Evolutionary conservation across 148 eudicot species (phyloP), one percentile per base, ranked within the genome.

Genomic region (Vaccinium myrtillus): DNA sequence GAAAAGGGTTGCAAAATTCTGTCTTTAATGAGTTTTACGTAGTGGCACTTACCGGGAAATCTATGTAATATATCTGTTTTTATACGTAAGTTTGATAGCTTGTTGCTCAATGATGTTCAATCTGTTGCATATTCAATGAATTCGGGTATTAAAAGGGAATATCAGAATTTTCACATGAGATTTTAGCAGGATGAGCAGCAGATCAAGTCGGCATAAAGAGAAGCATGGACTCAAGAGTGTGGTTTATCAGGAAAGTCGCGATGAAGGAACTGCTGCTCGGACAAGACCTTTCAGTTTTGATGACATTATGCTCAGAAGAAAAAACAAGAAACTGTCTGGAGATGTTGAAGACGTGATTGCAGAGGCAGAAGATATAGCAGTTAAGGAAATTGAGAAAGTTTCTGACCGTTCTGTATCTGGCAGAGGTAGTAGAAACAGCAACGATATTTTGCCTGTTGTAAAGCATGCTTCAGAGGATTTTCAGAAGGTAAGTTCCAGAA

Each of bases 201-300:
- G 89, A 85, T 88, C 94, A 84, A 89, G 83, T 80, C 83, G 84
- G 82, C 91, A 86, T 70, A 92, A 88, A 80, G 88, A 85, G 85
- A 92, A 83, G 81, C 87, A 90, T 83, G 88, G 81, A 75, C 88
- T 61, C 59, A 87, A 84, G 77, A 86, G 86, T 87, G 89, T 83
- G 81, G 50, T 80, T 83, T 74, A 80, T 46, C 77, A 65, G 84
- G 95, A 90, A 85, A 89, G 90, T 78, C 74, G 30, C 19, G 75
- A 84, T 77, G 92, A 89, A 77, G 98, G 92, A 85, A 94, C 95
- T 87, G 91, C 99, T 85, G 99, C 99, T 69, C 90, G 98, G 87
- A 97, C 98, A 76, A 95, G 99, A 82, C 98, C 99, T 36, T 82
- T 94, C 30, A 97, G 96, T 89, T 95, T 88, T 90, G 98, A 93